Base-by-base conservation (phyloP, 129 eudicot species). In the Chrysanthemum makinoi region DNA sequence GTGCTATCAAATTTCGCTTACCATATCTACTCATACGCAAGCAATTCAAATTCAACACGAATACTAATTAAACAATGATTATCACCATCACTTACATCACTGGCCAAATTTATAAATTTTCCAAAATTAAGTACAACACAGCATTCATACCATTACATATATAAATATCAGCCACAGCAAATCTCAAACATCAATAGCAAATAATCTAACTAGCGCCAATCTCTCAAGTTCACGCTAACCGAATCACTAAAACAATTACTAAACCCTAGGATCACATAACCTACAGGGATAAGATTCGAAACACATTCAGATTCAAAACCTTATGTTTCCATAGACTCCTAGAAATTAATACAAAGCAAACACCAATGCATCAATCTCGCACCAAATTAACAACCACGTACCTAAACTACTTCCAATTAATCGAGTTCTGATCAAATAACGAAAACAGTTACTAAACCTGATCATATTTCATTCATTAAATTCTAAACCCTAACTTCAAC, bases 231-330 rank as follows among this genome's bases (percentile, higher is more conserved):
- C 55, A 52, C 55, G 20, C 79, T 20, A 19, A 75, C 16, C 12
- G 5, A 54, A 44, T 28, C 33, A 65, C 30, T n/a, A 66, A 65
- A 44, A 66, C 20, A 39, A 20, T 22, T 56, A 16, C 30, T 44
- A 75, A 66, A 67, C 68, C 67, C 79, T 75, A 75, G 56, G 63
- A n/a, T 64, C 39, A 17, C 54, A 39, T 11, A 65, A 65, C 9
- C 46, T 43, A 20, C 71, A 5, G 43, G 50, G 17, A 39, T 7
- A 47, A 75, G 47, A 50, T 15, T 26, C 11, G 16, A 75, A 66
- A 35, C 54, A 46, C 52, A 10, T 22, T 59, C 20, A 17, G 68
- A 66, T 66, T 75, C 22, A 75, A 66, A 75, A 57, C 79, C 60
- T 73, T 66, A 75, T 19, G n/a, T 74, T 43, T 6, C 72, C 67